Conservation (phyloP, 345 rosid species). For the Euclidium syriacum region DNA sequence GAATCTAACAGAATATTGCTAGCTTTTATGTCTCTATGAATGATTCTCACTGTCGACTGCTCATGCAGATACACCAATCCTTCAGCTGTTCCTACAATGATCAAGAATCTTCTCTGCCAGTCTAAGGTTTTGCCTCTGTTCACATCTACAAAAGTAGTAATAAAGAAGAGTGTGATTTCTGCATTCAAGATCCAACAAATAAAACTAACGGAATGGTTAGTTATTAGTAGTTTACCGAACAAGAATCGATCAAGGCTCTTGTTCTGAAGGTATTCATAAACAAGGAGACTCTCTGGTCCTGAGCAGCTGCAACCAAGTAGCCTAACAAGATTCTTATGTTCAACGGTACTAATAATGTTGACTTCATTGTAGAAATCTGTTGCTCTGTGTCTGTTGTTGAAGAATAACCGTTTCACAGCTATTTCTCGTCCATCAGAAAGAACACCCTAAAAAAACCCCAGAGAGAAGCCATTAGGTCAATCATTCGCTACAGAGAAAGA, state of each 20-base stretch:
- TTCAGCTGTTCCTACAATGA: constrained; percentile 76
- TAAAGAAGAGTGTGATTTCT: not conserved
- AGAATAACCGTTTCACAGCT: constrained; percentile 88
- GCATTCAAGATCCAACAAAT: not conserved
- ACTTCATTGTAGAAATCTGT: constrained; percentile 93
- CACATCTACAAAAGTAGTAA: constrained; percentile 42
- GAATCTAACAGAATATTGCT: constrained; percentile 82
- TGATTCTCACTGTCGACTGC: constrained; percentile 59
- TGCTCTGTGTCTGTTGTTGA: constrained; percentile 85
- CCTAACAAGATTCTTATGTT: constrained; percentile 90
- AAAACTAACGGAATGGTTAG: not conserved
- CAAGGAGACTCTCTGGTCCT: constrained; percentile 93
- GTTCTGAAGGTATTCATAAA: constrained; percentile 78
- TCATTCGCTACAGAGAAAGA: not conserved
- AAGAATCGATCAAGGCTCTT: constrained; percentile 82
- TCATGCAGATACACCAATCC: constrained; percentile 84
- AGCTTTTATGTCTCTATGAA: constrained; percentile 89
- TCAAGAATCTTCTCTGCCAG: constrained; percentile 64
- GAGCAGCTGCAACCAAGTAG: constrained; percentile 88
- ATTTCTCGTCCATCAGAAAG: constrained; percentile 85
- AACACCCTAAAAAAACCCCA: constrained; percentile 51
- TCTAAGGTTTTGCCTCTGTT: constrained; percentile 53
- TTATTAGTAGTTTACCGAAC: constrained; percentile 41
- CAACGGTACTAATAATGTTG: constrained; percentile 78
- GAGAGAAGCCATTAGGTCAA: not conserved